Percentiles rank a stretch among this genome's conserved stretches.
Conservation (phyloP, 495 filamentous ascomycete species). For the Neurospora pannonica region DNA sequence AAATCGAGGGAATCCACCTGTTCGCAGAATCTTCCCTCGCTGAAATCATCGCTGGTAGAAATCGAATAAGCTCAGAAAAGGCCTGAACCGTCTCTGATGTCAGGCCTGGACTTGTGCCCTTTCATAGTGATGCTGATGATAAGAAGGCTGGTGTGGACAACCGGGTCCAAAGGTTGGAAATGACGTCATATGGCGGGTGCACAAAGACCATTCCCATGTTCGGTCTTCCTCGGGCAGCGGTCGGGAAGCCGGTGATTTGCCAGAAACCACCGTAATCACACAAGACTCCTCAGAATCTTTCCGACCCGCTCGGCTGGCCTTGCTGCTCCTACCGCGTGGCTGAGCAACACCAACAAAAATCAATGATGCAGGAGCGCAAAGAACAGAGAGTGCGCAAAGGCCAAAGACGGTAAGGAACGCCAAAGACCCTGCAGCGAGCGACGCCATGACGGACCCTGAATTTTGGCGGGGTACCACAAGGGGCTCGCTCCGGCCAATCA, state of each 20-base stretch:
- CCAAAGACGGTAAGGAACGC: neutral
- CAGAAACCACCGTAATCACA: neutral
- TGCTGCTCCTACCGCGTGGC: neutral
- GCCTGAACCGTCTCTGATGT: neutral
- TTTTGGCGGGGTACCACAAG: constrained; percentile 2
- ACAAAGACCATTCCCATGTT: neutral
- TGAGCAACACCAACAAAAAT: neutral
- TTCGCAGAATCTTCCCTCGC: neutral
- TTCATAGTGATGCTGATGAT: neutral
- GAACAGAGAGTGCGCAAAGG: neutral
- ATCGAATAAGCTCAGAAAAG: neutral
- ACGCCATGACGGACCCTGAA: constrained; percentile 10
- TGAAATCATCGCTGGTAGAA: neutral
- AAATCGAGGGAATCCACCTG: neutral
- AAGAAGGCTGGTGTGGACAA: neutral
- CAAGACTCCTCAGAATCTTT: neutral
- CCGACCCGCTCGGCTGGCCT: neutral
- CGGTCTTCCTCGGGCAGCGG: neutral
- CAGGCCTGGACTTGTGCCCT: neutral
- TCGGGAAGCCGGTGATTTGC: neutral
- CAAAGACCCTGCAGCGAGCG: constrained; percentile 9
- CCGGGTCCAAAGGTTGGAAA: neutral
- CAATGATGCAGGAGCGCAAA: neutral
- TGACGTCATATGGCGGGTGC: neutral
- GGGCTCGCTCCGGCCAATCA: constrained; percentile 7